Percentiles rank a stretch among this genome's conserved stretches.
These are phyloP conservation scores for Pleurotus pulmonarius DNA, from an alignment of 768 basidiomycete genomes.

Conservation along the genomic window DNA sequence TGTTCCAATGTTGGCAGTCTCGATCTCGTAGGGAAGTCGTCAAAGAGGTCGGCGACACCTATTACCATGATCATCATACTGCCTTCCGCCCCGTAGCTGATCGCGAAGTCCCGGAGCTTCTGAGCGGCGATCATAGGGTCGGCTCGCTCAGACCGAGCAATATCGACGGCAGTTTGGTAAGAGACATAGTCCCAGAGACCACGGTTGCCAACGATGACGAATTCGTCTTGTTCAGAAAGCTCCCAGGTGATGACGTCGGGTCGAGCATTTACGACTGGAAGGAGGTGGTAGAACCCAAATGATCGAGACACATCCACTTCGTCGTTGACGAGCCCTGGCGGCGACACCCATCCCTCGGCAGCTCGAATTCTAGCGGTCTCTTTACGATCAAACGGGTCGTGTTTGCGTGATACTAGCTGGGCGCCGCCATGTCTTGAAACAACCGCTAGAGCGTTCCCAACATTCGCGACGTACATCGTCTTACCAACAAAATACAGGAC, in stretches of 20 bases:
- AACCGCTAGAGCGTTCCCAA: constrained; percentile 84
- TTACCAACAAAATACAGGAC: constrained; percentile 81
- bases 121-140: constrained; percentile 83
- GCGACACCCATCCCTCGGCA: constrained; percentile 94
- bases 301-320: constrained; percentile 89
- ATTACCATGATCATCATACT: constrained; percentile 99
- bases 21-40: constrained; percentile 31
- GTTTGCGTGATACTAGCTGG: constrained; percentile 68
- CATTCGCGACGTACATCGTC: constrained; percentile 87
- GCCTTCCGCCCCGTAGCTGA: constrained; percentile 92
- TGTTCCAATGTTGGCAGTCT: constrained; percentile 44
- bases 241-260: constrained; percentile 72
- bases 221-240: constrained; percentile 85
- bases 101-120: constrained; percentile 93
- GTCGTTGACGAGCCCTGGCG: constrained; percentile 87
- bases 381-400: constrained; percentile 83
- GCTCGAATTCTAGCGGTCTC: constrained; percentile 87
- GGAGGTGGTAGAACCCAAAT: constrained; percentile 88
- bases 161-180: constrained; percentile 95
- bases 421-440: constrained; percentile 76
- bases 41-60: constrained; percentile 74
- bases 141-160: constrained; percentile 69
- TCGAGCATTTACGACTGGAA: constrained; percentile 86
- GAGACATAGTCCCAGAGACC: constrained; percentile 94
- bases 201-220: constrained; percentile 91